These are phyloP conservation scores for Alternaria burnsii DNA, from an alignment of 2,329 filamentous ascomycete genomes.

Conservation along the genomic window DNA sequence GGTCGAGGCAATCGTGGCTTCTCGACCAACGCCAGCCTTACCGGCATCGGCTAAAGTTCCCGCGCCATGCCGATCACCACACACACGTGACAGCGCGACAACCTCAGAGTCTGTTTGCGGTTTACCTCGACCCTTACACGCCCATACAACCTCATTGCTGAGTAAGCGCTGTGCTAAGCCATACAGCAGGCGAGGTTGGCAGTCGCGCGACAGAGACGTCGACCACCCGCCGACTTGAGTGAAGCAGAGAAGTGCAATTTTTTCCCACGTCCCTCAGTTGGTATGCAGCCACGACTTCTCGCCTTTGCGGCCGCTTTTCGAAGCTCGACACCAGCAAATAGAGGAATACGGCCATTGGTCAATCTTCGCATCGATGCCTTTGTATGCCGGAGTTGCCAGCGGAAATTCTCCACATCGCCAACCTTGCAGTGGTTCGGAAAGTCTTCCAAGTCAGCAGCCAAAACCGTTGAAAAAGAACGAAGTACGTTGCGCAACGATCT, in stretches of 20 bases:
- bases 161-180: not conserved
- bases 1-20: conserved; percentile 9
- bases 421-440: conserved; percentile 28
- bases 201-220: not conserved
- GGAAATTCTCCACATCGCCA: conserved; percentile 44
- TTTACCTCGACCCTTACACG: not conserved
- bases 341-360: not conserved
- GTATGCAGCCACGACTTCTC: conserved; percentile 40
- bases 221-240: not conserved
- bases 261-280: conserved; percentile 9
- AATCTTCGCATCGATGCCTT: conserved; percentile 25
- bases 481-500: conserved; percentile 21
- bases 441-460: conserved; percentile 26
- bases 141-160: not conserved
- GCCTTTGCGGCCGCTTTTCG: conserved; percentile 30
- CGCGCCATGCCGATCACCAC: not conserved
- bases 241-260: not conserved
- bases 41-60: not conserved
- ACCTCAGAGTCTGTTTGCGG: not conserved
- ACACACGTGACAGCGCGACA: conserved; percentile 31
- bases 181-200: not conserved
- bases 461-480: conserved; percentile 31
- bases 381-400: conserved; percentile 38
- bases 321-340: conserved; percentile 23
- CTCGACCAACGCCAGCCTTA: not conserved